phyloP scores from a whole-genome alignment of 768 basidiomycete genomes.

The Leccinum subgranulosum region DNA sequence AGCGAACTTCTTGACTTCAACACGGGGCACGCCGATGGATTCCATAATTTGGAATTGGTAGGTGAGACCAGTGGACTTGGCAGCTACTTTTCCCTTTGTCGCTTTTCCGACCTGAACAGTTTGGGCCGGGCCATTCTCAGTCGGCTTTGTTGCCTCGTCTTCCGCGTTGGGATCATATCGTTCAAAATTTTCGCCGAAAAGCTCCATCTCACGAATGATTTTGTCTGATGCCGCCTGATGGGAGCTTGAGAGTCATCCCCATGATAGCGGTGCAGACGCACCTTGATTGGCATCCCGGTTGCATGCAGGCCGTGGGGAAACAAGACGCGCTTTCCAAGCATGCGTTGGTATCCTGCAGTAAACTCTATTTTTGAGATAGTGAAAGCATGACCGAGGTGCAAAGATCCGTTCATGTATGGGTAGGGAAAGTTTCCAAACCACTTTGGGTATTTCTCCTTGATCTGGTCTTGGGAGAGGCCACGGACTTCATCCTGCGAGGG shows the following conservation, averaged over 20 bases:
- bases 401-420: slow-evolving; percentile 98
- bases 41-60: slow-evolving; percentile 99
- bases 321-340: slow-evolving; percentile 90
- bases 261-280: slow-evolving; percentile 34
- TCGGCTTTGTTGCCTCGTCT: slow-evolving; percentile 40
- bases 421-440: slow-evolving; percentile 97
- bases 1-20: slow-evolving; percentile 94
- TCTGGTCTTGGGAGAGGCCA: slow-evolving; percentile 60
- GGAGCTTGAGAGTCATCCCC: background rate
- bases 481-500: slow-evolving; percentile 65
- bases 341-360: slow-evolving; percentile 88
- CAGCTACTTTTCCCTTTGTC: slow-evolving; percentile 92
- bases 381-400: slow-evolving; percentile 97
- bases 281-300: slow-evolving; percentile 99
- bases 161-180: slow-evolving; percentile 43
- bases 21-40: slow-evolving; percentile 82
- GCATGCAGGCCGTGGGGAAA: slow-evolving; percentile 99
- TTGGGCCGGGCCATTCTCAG: slow-evolving; percentile 39
- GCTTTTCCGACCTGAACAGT: slow-evolving; percentile 68
- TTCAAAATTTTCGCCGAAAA: slow-evolving; percentile 91
- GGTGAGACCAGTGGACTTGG: slow-evolving; percentile 88
- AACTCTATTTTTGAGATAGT: slow-evolving; percentile 99
- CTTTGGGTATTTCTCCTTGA: slow-evolving; percentile 81
- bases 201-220: slow-evolving; percentile 92
- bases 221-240: slow-evolving; percentile 94